Conservation (phyloP, 495 filamentous ascomycete genomes). For the Tirmania nivea region DNA sequence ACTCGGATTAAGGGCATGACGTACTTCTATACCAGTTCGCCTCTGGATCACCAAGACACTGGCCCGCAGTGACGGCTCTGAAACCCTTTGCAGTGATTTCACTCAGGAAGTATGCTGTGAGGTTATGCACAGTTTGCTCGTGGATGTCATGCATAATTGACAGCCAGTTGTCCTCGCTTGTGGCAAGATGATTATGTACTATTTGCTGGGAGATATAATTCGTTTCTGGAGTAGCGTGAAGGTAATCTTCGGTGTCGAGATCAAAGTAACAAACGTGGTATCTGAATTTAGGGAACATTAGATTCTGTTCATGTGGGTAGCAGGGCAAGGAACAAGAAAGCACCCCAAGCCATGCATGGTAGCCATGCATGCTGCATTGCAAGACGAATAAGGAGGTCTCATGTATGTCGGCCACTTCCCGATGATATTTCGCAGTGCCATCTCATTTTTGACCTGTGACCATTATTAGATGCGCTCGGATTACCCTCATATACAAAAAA, state of each 20-base stretch:
- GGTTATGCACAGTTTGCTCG: constrained; percentile 41
- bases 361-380: constrained; percentile 26
- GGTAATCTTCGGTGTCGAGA: constrained; percentile 45
- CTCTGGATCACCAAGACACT: constrained; percentile 21
- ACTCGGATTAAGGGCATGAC: background rate
- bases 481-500: too few relatives aligned
- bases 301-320: too few relatives aligned
- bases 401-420: constrained; percentile 56
- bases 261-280: constrained; percentile 46
- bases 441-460: constrained; percentile 35
- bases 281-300: background rate
- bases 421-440: constrained; percentile 44
- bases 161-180: constrained; percentile 18
- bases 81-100: constrained; percentile 29
- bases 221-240: constrained; percentile 29
- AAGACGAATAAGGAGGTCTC: constrained; percentile 37
- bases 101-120: constrained; percentile 42
- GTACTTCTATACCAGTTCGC: constrained; percentile 26
- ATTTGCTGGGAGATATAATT: constrained; percentile 43
- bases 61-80: constrained; percentile 23
- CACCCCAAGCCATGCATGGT: constrained; percentile 30
- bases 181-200: constrained; percentile 12
- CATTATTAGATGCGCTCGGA: too few relatives aligned
- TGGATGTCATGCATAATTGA: constrained; percentile 40
- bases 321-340: too few relatives aligned